Base-by-base conservation (phyloP, 768 basidiomycete species). In the Trametes coccinea region DNA sequence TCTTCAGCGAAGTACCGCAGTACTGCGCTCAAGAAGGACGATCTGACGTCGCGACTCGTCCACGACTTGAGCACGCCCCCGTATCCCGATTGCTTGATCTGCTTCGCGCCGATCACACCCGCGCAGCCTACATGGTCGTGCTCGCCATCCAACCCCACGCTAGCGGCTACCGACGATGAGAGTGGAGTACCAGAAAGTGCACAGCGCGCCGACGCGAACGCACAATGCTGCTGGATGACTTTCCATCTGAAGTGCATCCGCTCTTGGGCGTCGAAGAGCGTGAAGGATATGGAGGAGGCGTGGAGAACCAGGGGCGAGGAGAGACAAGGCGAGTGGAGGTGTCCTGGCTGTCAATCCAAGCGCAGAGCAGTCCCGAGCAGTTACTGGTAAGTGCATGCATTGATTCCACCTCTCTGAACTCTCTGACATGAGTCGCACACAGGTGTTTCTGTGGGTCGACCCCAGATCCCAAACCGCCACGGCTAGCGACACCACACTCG, bases 211-310 rank as follows among this genome's bases (percentile, higher is more conserved):
- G 56, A 45, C 2, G 63, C 69, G 30, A 73, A 64, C 6, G 74
- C 78, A 5, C 86, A 86, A 61, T 91, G 86, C 67, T 98, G 96
- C 69, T 96, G 91, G 87, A 91, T 86, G 10, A 86, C 92, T 0
- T 95, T 97, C 69, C 96, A 98, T 74, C 78, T 96, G 27, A 89
- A 87, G 66, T 98, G 96, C 68, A 90, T 98, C 66, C 80, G 83
- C 7, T 82, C 89, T 0, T 98, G 96, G 96, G 94, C 93, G 0
- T 75, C 80, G 31, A 91, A 92, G 75, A 91, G 88, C 68, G 85
- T 88, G 51, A 87, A 89, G 70, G 89, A 88, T 11, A 67, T 87
- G 11, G 79, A 78, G 59, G 89, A 86, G 52, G 94, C 90, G 0
- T 92, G 84, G 87, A 79, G 80, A 14, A 84, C 84, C 5, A 76